Evolutionary conservation across 495 filamentous ascomycete species (phyloP).

Genomic region (Neurospora tetrasperma): DNA sequence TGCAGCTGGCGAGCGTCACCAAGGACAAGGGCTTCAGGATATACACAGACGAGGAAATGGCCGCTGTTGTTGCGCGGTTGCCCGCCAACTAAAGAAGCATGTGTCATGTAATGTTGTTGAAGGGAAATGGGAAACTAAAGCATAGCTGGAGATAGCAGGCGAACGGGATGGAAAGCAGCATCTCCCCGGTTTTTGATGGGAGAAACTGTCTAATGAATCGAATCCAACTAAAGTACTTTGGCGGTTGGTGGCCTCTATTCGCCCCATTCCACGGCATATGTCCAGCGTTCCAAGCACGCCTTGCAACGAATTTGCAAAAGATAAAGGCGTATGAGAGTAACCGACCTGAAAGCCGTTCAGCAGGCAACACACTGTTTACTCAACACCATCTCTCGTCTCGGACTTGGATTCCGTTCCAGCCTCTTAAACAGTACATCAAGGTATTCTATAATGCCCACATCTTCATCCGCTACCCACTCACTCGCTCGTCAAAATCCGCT

Average conservation of each 20-base stretch:
- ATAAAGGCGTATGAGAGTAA: not conserved
- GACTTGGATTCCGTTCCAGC: not conserved
- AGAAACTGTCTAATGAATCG: not conserved
- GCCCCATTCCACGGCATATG: not conserved
- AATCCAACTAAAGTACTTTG: not conserved
- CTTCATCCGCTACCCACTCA: not conserved
- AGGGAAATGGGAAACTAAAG: not conserved
- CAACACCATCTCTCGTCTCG: not conserved
- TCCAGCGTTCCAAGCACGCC: not conserved
- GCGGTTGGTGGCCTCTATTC: not conserved
- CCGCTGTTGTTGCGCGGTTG: constrained; percentile 67
- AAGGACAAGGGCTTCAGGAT: constrained; percentile 96
- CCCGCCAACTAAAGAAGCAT: constrained; percentile 37
- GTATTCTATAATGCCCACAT: not conserved
- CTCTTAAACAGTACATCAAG: not conserved
- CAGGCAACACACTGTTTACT: not conserved
- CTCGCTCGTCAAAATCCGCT: not conserved
- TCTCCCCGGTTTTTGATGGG: not conserved
- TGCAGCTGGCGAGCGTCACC: constrained; percentile 94
- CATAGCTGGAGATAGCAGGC: not conserved
- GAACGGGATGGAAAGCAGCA: not conserved
- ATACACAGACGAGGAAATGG: constrained; percentile 96
- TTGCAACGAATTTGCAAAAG: not conserved
- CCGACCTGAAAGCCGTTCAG: not conserved
- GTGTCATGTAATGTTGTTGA: not conserved